These are phyloP conservation scores for Zychaea mexicana DNA, from an alignment of 371 early-diverging fungal species.

Conservation along the genomic window DNA sequence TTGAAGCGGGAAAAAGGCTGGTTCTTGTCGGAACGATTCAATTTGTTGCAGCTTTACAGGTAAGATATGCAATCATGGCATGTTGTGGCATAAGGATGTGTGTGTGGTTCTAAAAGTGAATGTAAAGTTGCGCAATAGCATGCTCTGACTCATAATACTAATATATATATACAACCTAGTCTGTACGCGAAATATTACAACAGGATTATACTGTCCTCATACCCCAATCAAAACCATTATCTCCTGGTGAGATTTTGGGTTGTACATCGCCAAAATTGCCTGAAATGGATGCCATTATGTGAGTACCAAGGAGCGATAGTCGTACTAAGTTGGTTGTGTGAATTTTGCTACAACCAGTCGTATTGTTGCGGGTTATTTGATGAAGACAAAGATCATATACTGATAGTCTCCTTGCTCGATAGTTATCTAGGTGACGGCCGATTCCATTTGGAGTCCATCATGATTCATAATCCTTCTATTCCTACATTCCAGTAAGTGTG, in stretches of 20 bases:
- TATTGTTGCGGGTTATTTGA: no score
- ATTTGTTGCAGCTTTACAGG: constrained; percentile 92
- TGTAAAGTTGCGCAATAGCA: neutral
- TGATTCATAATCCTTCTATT: constrained; percentile 97
- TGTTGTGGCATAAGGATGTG: no score
- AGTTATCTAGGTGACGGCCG: constrained; percentile 97
- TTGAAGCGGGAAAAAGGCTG: constrained; percentile 73
- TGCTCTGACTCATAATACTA: neutral
- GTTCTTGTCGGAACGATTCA: constrained; percentile 97
- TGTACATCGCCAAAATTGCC: constrained; percentile 96
- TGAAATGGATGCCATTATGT: constrained; percentile 74
- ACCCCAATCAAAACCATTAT: constrained; percentile 96
- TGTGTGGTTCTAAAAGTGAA: no score
- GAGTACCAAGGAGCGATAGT: no score
- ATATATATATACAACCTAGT: constrained; percentile 20
- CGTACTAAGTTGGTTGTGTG: no score
- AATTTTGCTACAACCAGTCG: no score
- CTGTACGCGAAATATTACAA: constrained; percentile 64
- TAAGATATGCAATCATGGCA: constrained; percentile 11
- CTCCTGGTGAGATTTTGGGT: constrained; percentile 98
- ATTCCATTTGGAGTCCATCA: constrained; percentile 99
- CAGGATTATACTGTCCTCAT: constrained; percentile 69
- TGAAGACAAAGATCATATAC: neutral
- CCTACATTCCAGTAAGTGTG: constrained; percentile 87
- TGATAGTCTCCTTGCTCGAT: neutral